Evolutionary conservation across 2,329 filamentous ascomycete species (phyloP).

Genomic region (Alternaria metachromatica): DNA sequence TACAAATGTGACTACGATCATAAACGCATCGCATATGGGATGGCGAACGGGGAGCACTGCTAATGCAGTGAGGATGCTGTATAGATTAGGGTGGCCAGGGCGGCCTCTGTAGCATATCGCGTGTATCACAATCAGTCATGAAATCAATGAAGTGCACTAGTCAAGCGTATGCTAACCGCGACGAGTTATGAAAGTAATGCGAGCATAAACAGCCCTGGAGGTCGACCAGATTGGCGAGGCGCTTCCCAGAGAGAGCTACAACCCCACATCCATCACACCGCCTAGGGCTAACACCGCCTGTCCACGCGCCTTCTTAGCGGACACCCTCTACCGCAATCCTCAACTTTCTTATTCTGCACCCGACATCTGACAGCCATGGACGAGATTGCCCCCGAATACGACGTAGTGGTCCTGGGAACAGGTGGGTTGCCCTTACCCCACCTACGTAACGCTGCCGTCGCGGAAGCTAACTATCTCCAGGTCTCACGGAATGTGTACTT

Average conservation of each 20-base stretch:
- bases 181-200: slow-evolving; percentile 18
- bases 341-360: slow-evolving; percentile 21
- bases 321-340: slow-evolving; percentile 32
- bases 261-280: slow-evolving; percentile 38
- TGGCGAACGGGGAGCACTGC: background rate
- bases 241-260: slow-evolving; percentile 36
- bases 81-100: background rate
- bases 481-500: slow-evolving; percentile 97
- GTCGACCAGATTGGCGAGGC: slow-evolving; percentile 30
- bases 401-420: slow-evolving; percentile 97
- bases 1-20: background rate
- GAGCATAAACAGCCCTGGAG: slow-evolving; percentile 8
- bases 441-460: slow-evolving; percentile 23
- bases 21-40: background rate
- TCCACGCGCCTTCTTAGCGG: slow-evolving; percentile 25
- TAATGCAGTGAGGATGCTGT: background rate
- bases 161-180: slow-evolving; percentile 8
- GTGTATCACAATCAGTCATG: slow-evolving; percentile 7
- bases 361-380: slow-evolving; percentile 71
- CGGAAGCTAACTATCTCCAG: slow-evolving; percentile 57
- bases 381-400: slow-evolving; percentile 97
- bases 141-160: slow-evolving; percentile 15
- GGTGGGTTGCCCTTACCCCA: slow-evolving; percentile 66
- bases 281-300: slow-evolving; percentile 17
- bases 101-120: slow-evolving; percentile 6